Base-by-base conservation (phyloP, 2,329 filamentous ascomycete species). In the Colletotrichum somersetense region DNA sequence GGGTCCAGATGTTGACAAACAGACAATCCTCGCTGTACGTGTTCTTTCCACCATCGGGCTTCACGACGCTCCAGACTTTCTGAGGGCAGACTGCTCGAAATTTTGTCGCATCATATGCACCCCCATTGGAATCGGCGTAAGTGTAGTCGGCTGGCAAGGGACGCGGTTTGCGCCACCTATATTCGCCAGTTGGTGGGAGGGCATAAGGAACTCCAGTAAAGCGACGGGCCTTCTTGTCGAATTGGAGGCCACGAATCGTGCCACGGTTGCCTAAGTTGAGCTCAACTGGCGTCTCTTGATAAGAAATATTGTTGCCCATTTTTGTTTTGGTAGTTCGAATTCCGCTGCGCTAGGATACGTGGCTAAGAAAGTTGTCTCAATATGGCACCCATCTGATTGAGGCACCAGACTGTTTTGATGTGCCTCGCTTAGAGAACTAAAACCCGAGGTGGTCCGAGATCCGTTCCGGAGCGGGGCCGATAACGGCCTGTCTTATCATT, bases 1-100 rank as follows among this genome's bases (percentile, higher is more conserved):
- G 85, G 0, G 82, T 82, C 84, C 84, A 88, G 70, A 87, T 81
- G 66, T 88, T 87, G 57, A 85, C 78, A 48, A 83, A 82, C 52
- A 88, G 77, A 59, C 86, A 88, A 75, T 88, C 86, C 71, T 88
- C 86, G 20, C 79, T 79, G 68, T 81, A 82, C 6, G 67, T 64
- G 5, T 78, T 76, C 2, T 74, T 71, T 11, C 74, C 77, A 2
- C 74, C 72, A n/a, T 77, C 75, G 2, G 77, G 76, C 14, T 79
- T 76, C 5, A 75, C 74, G 5, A 79, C 59, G 5, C 75, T 65
- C 40, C 79, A 83, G 18, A 75, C 76, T 38, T 81, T 77, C 63
- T 85, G 84, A 3, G 82, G 81, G 66, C 83, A 85, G 1, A 84
- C 77, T 0, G 80, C 74, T 1, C 78, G 77, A 71, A 76, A 84